A percentile compares a stretch with the other conserved stretches of the same genome.
These are phyloP conservation scores for Talaromyces wortmannii DNA, from an alignment of 495 filamentous ascomycete species.

Conservation along the genomic window DNA sequence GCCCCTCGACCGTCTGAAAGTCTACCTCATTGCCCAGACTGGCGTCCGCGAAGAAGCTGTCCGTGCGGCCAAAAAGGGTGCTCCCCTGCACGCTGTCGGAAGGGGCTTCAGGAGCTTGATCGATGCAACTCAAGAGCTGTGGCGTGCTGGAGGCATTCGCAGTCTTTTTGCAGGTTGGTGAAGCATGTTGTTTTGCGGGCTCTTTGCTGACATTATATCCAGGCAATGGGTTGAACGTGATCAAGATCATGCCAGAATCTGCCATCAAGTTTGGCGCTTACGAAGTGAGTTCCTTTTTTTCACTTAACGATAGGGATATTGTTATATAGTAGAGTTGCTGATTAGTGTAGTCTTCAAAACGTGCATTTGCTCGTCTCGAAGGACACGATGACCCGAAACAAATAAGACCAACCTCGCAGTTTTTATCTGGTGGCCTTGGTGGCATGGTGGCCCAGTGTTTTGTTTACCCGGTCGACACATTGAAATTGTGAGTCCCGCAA, in stretches of 20 bases:
- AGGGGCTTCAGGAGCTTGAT: conserved; percentile 61
- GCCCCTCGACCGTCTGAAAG: conserved; percentile 92
- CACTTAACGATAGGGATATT: neutral
- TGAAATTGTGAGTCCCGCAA: conserved; percentile 70
- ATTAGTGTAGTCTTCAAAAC: conserved; percentile 67
- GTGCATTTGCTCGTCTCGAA: conserved; percentile 77
- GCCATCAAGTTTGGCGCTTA: conserved; percentile 97
- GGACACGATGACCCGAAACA: conserved; percentile 76
- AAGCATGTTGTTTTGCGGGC: neutral
- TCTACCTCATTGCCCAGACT: conserved; percentile 93
- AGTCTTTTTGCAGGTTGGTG: conserved; percentile 89
- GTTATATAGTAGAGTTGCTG: neutral
- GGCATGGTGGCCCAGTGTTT: conserved; percentile 94
- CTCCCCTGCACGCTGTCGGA: conserved; percentile 57
- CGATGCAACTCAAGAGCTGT: conserved; percentile 67
- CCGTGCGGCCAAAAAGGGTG: conserved; percentile 64
- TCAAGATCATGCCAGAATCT: conserved; percentile 98
- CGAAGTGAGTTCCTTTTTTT: conserved; percentile 44
- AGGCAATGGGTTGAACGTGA: conserved; percentile 95
- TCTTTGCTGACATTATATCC: conserved; percentile 20
- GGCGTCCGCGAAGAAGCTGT: conserved; percentile 51
- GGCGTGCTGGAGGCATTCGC: conserved; percentile 79
- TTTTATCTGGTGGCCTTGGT: conserved; percentile 81
- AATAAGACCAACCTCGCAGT: conserved; percentile 78
- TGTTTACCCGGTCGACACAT: conserved; percentile 92